These are phyloP conservation scores for Rhinocladiella similis DNA, from an alignment of 2,329 filamentous ascomycete species.

Conservation along the genomic window DNA sequence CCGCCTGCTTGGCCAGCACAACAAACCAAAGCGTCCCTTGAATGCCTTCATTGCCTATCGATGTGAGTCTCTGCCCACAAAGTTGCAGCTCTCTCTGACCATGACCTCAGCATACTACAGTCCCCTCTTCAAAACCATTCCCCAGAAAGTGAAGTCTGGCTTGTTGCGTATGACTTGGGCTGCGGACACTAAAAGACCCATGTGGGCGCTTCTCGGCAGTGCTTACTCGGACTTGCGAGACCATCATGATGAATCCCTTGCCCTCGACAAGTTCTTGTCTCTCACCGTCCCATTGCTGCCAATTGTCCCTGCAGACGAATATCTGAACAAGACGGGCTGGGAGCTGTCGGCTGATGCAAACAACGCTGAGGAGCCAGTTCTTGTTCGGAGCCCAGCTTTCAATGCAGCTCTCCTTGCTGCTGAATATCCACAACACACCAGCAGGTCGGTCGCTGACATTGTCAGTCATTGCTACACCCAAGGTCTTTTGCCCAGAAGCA, in stretches of 20 bases:
- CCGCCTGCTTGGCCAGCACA: background rate
- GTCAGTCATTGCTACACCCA: slow-evolving; percentile 34
- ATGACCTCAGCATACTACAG: slow-evolving; percentile 47
- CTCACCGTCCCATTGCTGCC: slow-evolving; percentile 49
- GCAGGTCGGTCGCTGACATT: slow-evolving; percentile 35
- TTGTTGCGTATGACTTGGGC: slow-evolving; percentile 53
- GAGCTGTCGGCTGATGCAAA: slow-evolving; percentile 6
- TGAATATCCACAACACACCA: too few species aligned
- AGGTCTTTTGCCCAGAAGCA: slow-evolving; percentile 19
- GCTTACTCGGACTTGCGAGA: slow-evolving; percentile 58
- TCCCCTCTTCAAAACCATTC: slow-evolving; percentile 45
- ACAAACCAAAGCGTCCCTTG: slow-evolving; percentile 30
- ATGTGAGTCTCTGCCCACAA: slow-evolving; percentile 33
- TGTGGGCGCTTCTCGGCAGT: slow-evolving; percentile 56
- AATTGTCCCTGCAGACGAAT: slow-evolving; percentile 46
- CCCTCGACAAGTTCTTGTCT: slow-evolving; percentile 50
- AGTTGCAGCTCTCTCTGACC: slow-evolving; percentile 6
- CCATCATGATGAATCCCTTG: slow-evolving; percentile 47
- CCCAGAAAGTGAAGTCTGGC: slow-evolving; percentile 56
- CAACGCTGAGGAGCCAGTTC: slow-evolving; percentile 5
- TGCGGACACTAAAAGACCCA: slow-evolving; percentile 50
- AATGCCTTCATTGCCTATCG: slow-evolving; percentile 42
- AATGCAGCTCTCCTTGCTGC: slow-evolving; percentile 16
- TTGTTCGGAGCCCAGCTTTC: background rate
- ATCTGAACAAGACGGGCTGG: slow-evolving; percentile 52